phyloP scores from a whole-genome alignment of 257 asterid genomes.

The Nicotiana obtusifolia region DNA sequence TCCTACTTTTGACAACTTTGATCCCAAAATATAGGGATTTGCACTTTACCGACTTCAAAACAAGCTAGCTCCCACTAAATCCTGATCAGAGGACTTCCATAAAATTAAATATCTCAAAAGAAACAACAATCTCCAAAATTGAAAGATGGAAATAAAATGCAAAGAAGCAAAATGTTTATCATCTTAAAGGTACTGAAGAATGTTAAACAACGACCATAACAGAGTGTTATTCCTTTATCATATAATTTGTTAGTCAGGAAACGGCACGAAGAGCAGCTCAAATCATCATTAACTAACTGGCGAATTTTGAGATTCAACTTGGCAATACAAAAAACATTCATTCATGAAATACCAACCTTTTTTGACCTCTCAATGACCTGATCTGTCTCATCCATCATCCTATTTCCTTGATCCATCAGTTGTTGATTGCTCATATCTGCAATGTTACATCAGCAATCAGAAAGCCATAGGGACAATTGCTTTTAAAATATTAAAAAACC shows the following conservation, averaged over 20 bases:
- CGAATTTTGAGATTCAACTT: neutral
- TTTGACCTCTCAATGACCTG: conserved; percentile 83
- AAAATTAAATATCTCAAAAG: neutral
- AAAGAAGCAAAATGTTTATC: neutral
- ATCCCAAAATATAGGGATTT: neutral
- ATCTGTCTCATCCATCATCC: conserved; percentile 93
- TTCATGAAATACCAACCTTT: conserved; percentile 41
- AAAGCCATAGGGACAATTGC: conserved; percentile 15
- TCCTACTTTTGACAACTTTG: neutral
- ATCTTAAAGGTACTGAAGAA: neutral
- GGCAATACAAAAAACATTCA: neutral
- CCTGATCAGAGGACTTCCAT: neutral
- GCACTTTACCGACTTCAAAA: neutral
- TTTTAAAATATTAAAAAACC: neutral
- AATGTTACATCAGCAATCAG: conserved; percentile 20
- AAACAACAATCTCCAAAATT: neutral
- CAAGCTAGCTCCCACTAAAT: neutral
- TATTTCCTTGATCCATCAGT: conserved; percentile 74
- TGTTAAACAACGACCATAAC: neutral
- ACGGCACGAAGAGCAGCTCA: neutral
- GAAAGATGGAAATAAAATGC: neutral
- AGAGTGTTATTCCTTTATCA: neutral
- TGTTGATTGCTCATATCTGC: conserved; percentile 95
- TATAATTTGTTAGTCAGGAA: neutral
- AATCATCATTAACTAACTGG: neutral